Base-by-base conservation (phyloP, 768 basidiomycete species). In the Psilocybe cubensis region DNA sequence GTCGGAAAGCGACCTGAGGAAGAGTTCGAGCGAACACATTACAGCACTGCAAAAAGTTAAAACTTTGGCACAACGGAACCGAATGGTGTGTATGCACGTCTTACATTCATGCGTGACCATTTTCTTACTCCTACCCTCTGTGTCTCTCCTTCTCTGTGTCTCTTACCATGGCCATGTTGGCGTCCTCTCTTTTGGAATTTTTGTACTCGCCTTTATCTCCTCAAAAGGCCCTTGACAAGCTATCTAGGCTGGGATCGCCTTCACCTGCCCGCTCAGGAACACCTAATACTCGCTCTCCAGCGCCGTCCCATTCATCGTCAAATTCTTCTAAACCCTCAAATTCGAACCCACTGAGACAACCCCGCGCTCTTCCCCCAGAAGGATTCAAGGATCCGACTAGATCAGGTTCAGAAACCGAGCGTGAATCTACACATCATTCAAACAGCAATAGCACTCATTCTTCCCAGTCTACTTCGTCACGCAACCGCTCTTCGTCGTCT, bases 391-490 rank as follows among this genome's bases (percentile, higher is more conserved):
- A 74, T 47, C 61, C 71, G 5, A 63, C 64, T 28, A 79, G 80
- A 52, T 92, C 91, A 6, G 91, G 91, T 28, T 92, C 90, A 2
- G 92, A 92, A 70, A 93, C 91, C 0, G 92, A 93, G 70, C 84
- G 89, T 42, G 90, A 92, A 70, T 81, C 78, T 35, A 67, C 72
- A 58, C 70, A 53, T 67, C 72, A 59, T 64, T 72, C 53, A 58
- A 69, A 59, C 65, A 66, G 42, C 66, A 70, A 61, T 61, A 74
- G 44, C 64, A 67, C 62, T 64, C 66, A 55, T 45, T 67, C 66
- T 54, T 65, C 63, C 6, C 66, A 68, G 29, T 64, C 63, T 3
- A 54, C 66, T 9, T 67, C 68, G 17, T 68, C 67, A 3, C 59
- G 56, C 18, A 42, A 50, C 20, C 56, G 59, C 48, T 65, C 63